phyloP scores from a whole-genome alignment of 306 rosid species.

The Malus fusca region DNA sequence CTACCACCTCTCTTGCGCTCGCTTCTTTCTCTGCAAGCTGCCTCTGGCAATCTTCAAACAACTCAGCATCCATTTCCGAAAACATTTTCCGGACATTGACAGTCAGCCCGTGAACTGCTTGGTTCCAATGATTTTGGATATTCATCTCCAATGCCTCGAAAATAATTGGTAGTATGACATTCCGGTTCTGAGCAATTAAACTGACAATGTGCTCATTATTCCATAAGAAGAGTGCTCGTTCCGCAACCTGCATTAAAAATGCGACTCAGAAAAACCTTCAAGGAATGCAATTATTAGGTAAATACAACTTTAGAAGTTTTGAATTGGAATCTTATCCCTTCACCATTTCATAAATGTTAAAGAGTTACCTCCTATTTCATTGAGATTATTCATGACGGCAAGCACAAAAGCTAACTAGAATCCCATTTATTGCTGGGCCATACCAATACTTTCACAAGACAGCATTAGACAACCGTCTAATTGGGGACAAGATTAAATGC shows the following conservation, averaged over 20 bases:
- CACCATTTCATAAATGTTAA: neutral
- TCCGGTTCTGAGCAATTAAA: conserved; percentile 88
- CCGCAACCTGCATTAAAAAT: conserved; percentile 74
- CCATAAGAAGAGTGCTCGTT: conserved; percentile 90
- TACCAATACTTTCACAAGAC: neutral
- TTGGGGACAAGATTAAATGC: neutral
- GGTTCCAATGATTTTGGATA: conserved; percentile 81
- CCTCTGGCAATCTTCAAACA: conserved; percentile 84
- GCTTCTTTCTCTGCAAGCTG: conserved; percentile 55
- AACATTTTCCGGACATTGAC: conserved; percentile 88
- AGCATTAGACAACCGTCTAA: neutral
- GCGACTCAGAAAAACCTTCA: neutral
- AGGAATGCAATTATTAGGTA: neutral
- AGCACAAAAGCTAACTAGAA: neutral
- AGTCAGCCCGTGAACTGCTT: conserved; percentile 82
- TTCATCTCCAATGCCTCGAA: conserved; percentile 79
- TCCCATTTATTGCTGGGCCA: neutral
- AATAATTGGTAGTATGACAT: conserved; percentile 63
- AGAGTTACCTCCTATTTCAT: neutral
- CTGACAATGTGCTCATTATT: conserved; percentile 90
- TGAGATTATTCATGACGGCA: neutral
- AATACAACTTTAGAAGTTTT: neutral
- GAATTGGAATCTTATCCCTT: neutral
- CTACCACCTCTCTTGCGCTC: conserved; percentile 49
- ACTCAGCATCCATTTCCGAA: conserved; percentile 79